Percentiles rank a stretch among this genome's conserved stretches.
phyloP scores from a whole-genome alignment of 1,284 basidiomycete species.

The Cutaneotrichosporon cutaneum region DNA sequence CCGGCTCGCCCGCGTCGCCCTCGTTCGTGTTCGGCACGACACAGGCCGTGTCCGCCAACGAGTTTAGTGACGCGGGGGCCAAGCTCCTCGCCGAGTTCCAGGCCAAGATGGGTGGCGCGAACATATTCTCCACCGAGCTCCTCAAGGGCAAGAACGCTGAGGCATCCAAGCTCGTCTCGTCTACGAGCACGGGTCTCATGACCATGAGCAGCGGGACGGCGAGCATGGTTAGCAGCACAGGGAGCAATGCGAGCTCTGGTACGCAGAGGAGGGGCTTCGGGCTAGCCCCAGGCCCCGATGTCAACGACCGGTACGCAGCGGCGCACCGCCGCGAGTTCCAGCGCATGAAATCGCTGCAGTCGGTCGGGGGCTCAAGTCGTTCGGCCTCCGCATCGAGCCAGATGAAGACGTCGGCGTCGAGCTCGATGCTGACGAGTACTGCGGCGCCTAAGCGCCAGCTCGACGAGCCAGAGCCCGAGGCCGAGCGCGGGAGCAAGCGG shows the following conservation, averaged over 20 bases:
- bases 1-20: slow-evolving; percentile 8
- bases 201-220: too few species aligned
- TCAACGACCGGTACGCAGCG: slow-evolving; percentile 39
- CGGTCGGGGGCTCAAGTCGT: not conserved
- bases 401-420: not conserved
- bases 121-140: slow-evolving; percentile 36
- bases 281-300: slow-evolving; percentile 7
- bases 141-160: slow-evolving; percentile 47
- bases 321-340: slow-evolving; percentile 46
- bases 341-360: slow-evolving; percentile 31
- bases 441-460: slow-evolving; percentile 17
- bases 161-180: slow-evolving; percentile 38
- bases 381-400: slow-evolving; percentile 6
- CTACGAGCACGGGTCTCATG: slow-evolving; percentile 26
- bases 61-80: slow-evolving; percentile 42
- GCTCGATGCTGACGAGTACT: not conserved
- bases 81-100: slow-evolving; percentile 46
- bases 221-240: slow-evolving; percentile 35
- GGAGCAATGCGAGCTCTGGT: slow-evolving; percentile 22
- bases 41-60: slow-evolving; percentile 27
- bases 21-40: slow-evolving; percentile 34
- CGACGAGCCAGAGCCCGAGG: not conserved
- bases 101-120: slow-evolving; percentile 35
- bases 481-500: slow-evolving; percentile 15
- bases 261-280: slow-evolving; percentile 1